These are phyloP conservation scores for Fusarium chlamydosporum DNA, from an alignment of 2,329 filamentous ascomycete species.

Conservation along the genomic window DNA sequence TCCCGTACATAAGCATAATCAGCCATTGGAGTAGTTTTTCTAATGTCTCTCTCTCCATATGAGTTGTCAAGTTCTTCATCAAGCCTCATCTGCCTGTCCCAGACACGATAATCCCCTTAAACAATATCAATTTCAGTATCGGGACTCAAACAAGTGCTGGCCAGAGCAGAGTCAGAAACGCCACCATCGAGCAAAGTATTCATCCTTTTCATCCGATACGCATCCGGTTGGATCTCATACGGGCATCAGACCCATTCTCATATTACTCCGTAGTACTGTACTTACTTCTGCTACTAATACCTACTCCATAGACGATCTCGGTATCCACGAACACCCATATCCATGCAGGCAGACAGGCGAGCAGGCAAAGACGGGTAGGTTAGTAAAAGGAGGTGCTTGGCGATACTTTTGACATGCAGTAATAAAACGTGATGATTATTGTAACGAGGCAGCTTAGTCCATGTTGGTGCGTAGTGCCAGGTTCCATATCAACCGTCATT, in stretches of 20 bases:
- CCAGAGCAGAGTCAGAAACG: slow-evolving; percentile 1
- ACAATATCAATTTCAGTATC: slow-evolving; percentile 28
- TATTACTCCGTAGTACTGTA: slow-evolving; percentile 8
- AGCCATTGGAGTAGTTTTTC: slow-evolving; percentile 9
- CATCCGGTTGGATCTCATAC: slow-evolving; percentile 28
- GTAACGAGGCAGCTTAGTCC: slow-evolving; percentile 34
- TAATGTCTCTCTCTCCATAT: slow-evolving; percentile 11
- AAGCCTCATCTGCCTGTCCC: slow-evolving; percentile 40
- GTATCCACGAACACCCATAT: slow-evolving; percentile 39
- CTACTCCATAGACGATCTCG: slow-evolving; percentile 41
- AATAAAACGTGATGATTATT: slow-evolving; percentile 37
- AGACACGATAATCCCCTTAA: slow-evolving; percentile 27
- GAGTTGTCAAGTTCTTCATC: slow-evolving; percentile 36
- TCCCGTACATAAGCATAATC: slow-evolving; percentile 24
- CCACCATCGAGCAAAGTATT: slow-evolving; percentile 21
- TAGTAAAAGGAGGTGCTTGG: slow-evolving; percentile 50
- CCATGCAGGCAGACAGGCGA: not conserved
- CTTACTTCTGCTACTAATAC: not conserved
- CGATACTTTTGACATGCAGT: slow-evolving; percentile 22
- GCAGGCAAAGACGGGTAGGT: slow-evolving; percentile 29
- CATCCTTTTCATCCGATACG: slow-evolving; percentile 22
- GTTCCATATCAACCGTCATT: slow-evolving; percentile 32
- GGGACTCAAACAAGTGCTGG: slow-evolving; percentile 20
- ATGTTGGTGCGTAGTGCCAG: slow-evolving; percentile 28
- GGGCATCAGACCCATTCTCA: slow-evolving; percentile 31